Conservation (phyloP, 1,284 basidiomycete species). For the Pseudozyma tsukubaensis region DNA sequence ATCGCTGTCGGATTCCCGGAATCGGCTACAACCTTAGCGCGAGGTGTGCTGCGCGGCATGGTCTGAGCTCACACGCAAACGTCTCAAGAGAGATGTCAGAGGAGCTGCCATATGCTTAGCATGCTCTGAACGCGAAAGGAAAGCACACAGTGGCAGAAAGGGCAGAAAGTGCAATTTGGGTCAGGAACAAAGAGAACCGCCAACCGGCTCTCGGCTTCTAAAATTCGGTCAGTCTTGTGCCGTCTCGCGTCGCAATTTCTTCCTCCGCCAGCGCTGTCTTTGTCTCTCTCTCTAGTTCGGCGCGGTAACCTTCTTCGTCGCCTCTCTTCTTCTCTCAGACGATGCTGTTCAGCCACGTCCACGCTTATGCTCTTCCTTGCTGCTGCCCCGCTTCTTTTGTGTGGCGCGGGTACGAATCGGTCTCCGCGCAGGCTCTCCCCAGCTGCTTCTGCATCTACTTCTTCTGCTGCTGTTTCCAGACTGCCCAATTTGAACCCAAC, state of each 20-base stretch:
- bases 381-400: too few relatives aligned
- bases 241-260: not conserved
- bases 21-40: too few relatives aligned
- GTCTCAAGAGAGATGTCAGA: not conserved
- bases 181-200: slow-evolving; percentile 7
- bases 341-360: too few relatives aligned
- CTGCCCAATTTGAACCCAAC: not conserved
- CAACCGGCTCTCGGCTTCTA: slow-evolving; percentile 8
- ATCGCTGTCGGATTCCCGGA: too few relatives aligned
- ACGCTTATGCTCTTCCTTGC: too few relatives aligned
- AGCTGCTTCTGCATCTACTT: not conserved
- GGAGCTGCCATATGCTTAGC: not conserved
- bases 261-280: not conserved
- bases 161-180: slow-evolving; percentile 10
- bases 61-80: too few relatives aligned
- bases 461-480: not conserved
- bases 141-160: not conserved
- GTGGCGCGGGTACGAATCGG: too few relatives aligned
- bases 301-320: too few relatives aligned
- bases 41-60: too few relatives aligned
- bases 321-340: too few relatives aligned
- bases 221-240: not conserved
- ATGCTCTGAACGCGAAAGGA: not conserved
- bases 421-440: too few relatives aligned
- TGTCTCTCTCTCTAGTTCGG: not conserved